Conservation (phyloP, 2,329 filamentous ascomycete species). For the Trichoderma sp. region DNA sequence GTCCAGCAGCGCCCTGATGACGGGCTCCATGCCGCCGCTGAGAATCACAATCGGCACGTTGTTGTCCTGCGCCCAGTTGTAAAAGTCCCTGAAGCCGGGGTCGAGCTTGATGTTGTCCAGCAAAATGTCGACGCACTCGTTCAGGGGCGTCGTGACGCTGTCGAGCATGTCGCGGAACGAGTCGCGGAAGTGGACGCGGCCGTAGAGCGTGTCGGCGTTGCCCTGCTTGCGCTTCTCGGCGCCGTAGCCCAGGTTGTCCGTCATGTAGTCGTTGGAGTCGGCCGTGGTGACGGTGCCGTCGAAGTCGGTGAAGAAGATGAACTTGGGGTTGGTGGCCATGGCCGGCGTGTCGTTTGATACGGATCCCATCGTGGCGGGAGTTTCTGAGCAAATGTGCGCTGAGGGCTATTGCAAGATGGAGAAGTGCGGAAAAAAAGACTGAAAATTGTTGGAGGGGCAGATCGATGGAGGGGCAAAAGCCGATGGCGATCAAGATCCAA, state of each 20-base stretch:
- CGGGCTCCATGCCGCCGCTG: slow-evolving; percentile 87
- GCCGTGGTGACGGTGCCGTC: slow-evolving; percentile 88
- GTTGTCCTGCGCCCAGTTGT: slow-evolving; percentile 75
- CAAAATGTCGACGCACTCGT: slow-evolving; percentile 77
- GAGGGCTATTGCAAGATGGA: not conserved
- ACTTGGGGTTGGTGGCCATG: slow-evolving; percentile 71
- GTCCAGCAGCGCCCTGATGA: slow-evolving; percentile 81
- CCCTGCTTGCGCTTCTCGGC: slow-evolving; percentile 66
- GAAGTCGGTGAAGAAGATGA: slow-evolving; percentile 99
- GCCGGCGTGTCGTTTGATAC: slow-evolving; percentile 53
- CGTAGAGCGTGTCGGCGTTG: slow-evolving; percentile 76
- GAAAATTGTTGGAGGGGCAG: slow-evolving; percentile 10
- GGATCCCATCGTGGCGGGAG: slow-evolving; percentile 45
- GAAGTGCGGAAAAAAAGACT: not conserved
- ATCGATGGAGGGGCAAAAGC: slow-evolving; percentile 23
- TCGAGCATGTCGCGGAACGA: slow-evolving; percentile 92
- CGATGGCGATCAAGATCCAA: slow-evolving; percentile 8
- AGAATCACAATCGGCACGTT: slow-evolving; percentile 92
- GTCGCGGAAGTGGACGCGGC: slow-evolving; percentile 74
- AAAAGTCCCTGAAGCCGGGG: slow-evolving; percentile 85
- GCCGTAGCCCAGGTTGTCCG: slow-evolving; percentile 90
- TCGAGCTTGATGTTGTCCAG: slow-evolving; percentile 85
- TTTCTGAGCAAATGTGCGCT: not conserved
- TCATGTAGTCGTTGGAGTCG: slow-evolving; percentile 71
- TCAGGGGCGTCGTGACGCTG: slow-evolving; percentile 76